Conservation (phyloP, 176 grass and related monocot species). For the Coix lacrymajobi region DNA sequence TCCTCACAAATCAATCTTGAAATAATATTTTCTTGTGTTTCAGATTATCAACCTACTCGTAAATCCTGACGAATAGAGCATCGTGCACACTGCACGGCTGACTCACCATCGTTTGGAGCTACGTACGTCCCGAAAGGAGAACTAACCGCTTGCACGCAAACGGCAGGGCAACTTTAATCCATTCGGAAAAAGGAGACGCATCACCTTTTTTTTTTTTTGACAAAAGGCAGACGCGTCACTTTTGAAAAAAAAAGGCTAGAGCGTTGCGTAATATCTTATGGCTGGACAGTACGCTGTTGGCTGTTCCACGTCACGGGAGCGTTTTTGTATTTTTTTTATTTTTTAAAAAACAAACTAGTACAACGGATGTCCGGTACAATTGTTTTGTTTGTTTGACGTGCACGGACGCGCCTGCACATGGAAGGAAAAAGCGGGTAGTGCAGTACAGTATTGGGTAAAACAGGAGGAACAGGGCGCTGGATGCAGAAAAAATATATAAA, state of each 20-base stretch:
- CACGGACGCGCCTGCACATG: constrained; percentile 24
- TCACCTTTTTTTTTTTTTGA: background rate
- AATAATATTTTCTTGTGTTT: too few species aligned
- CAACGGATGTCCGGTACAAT: background rate
- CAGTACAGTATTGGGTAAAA: background rate
- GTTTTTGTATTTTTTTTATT: background rate
- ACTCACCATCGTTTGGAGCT: background rate
- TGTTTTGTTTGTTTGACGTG: background rate
- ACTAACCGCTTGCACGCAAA: background rate
- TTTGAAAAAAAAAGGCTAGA: background rate
- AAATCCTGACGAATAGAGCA: too few species aligned
- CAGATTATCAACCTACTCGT: too few species aligned
- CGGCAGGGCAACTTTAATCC: background rate
- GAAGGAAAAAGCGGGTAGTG: background rate
- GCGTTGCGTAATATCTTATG: background rate
- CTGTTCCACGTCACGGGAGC: background rate
- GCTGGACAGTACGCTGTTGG: background rate
- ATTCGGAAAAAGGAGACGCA: background rate
- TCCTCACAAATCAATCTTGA: too few species aligned
- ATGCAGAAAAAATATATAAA: background rate
- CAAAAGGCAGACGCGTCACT: background rate
- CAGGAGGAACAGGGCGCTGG: background rate
- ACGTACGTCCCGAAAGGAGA: background rate
- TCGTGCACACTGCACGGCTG: background rate
- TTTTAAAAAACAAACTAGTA: background rate